Conservation (phyloP, 1,284 basidiomycete genomes). For the Prillingera fragicola region DNA sequence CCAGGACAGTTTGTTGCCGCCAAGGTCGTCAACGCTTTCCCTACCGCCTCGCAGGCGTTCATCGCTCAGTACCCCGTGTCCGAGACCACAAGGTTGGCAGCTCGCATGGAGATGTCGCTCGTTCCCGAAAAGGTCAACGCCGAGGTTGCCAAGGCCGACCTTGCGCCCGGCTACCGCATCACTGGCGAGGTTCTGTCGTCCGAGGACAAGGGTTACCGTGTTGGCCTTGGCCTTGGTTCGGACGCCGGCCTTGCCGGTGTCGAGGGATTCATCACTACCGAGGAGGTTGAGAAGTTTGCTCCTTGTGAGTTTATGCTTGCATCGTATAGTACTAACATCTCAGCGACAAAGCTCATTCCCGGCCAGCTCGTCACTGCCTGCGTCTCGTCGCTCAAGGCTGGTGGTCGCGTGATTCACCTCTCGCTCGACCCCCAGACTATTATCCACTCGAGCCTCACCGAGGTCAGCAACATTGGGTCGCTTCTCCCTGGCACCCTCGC, state of each 20-base stretch:
- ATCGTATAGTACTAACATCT: neutral
- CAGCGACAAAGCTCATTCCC: constrained; percentile 30
- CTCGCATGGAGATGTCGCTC: constrained; percentile 79
- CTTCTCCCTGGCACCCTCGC: constrained; percentile 82
- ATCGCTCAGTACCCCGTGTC: constrained; percentile 46
- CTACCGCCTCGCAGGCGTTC: constrained; percentile 42
- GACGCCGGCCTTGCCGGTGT: constrained; percentile 41
- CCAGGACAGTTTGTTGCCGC: constrained; percentile 82
- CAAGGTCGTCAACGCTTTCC: constrained; percentile 55
- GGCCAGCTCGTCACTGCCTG: constrained; percentile 64
- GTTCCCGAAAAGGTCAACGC: constrained; percentile 79
- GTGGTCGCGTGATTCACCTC: constrained; percentile 42
- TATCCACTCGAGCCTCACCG: constrained; percentile 56
- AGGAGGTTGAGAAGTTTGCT: constrained; percentile 53
- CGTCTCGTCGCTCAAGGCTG: constrained; percentile 58
- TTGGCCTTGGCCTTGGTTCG: constrained; percentile 74
- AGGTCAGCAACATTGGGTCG: constrained; percentile 72
- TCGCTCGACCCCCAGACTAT: constrained; percentile 52
- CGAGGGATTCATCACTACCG: constrained; percentile 73
- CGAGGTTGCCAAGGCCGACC: constrained; percentile 71
- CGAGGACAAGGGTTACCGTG: constrained; percentile 91
- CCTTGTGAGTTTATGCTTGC: constrained; percentile 21
- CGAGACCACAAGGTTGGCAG: constrained; percentile 43
- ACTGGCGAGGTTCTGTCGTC: constrained; percentile 73
- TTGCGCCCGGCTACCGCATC: constrained; percentile 71